Conservation (phyloP, 768 basidiomycete species). For the Tremella yokohamensis region DNA sequence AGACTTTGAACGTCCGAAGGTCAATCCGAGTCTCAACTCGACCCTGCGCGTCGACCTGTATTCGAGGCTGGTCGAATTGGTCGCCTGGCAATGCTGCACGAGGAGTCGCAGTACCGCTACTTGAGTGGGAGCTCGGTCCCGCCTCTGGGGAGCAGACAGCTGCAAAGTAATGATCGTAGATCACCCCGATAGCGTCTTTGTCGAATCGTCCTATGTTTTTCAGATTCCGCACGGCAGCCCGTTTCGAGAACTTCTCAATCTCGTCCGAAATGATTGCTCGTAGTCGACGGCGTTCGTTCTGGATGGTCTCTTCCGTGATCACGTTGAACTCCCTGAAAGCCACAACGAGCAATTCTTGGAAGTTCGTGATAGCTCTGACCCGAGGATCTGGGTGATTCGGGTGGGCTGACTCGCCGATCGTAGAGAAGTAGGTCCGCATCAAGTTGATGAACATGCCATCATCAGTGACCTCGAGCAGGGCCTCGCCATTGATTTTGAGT, state of each 20-base stretch:
- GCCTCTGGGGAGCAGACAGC: conserved; percentile 55
- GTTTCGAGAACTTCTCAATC: conserved; percentile 91
- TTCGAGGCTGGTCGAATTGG: conserved; percentile 44
- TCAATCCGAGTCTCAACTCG: conserved; percentile 87
- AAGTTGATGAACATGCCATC: conserved; percentile 94
- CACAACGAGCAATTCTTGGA: conserved; percentile 92
- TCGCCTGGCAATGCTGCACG: conserved; percentile 26
- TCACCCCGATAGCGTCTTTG: conserved; percentile 79
- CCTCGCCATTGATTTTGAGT: conserved; percentile 93
- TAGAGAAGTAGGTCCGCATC: conserved; percentile 92
- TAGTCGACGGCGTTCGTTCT: conserved; percentile 76
- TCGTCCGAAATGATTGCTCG: conserved; percentile 84
- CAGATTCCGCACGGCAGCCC: conserved; percentile 82
- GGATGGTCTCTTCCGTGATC: conserved; percentile 92
- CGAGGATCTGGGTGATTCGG: conserved; percentile 83
- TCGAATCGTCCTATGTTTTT: conserved; percentile 71
- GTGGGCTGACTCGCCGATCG: conserved; percentile 89
- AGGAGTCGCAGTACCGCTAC: conserved; percentile 5
- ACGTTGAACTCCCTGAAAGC: conserved; percentile 97
- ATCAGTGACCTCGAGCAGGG: conserved; percentile 85
- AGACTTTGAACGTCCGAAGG: conserved; percentile 76
- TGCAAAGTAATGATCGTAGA: conserved; percentile 76
- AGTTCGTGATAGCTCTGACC: conserved; percentile 87
- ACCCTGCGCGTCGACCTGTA: conserved; percentile 58
- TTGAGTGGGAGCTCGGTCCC: conserved; percentile 1